Conservation (phyloP, 1,284 basidiomycete species). For the Sphagnurus paluster region DNA sequence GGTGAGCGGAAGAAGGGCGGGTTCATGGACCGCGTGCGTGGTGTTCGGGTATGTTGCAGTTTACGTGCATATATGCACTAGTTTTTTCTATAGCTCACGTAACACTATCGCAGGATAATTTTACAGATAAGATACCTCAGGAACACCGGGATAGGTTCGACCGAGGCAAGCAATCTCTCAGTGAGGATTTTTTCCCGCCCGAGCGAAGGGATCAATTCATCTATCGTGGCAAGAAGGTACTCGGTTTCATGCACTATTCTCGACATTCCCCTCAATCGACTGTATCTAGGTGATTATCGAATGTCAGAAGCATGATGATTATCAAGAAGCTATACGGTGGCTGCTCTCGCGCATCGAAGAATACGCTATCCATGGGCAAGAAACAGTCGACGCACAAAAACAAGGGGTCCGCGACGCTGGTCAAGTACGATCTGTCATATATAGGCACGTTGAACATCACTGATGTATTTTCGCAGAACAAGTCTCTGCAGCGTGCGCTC, state of each 20-base stretch:
- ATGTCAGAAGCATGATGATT: conserved; percentile 91
- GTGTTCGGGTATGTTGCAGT: conserved; percentile 27
- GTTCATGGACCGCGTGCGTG: conserved; percentile 48
- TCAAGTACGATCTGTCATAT: conserved; percentile 22
- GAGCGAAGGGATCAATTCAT: conserved; percentile 85
- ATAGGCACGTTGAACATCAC: too few species aligned
- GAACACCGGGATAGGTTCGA: conserved; percentile 64
- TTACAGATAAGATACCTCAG: conserved; percentile 54
- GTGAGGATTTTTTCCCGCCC: conserved; percentile 84
- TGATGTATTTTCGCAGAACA: conserved; percentile 39
- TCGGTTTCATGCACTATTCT: conserved; percentile 4
- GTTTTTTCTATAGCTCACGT: too few species aligned
- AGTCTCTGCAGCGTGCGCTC: conserved; percentile 57
- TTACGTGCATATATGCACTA: not conserved
- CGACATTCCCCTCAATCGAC: not conserved
- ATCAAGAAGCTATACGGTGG: conserved; percentile 83
- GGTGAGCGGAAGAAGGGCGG: conserved; percentile 52
- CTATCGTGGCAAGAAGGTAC: conserved; percentile 77
- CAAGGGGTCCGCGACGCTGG: conserved; percentile 28
- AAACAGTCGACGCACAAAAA: conserved; percentile 43
- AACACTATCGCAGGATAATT: conserved; percentile 34
- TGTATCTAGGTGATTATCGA: conserved; percentile 78
- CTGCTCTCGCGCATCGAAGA: conserved; percentile 71
- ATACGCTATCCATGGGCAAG: conserved; percentile 71
- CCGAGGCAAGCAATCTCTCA: conserved; percentile 63